Conservation (phyloP, 192 early-diverging fungal genomes). For the Entophlyctis helioformis region DNA sequence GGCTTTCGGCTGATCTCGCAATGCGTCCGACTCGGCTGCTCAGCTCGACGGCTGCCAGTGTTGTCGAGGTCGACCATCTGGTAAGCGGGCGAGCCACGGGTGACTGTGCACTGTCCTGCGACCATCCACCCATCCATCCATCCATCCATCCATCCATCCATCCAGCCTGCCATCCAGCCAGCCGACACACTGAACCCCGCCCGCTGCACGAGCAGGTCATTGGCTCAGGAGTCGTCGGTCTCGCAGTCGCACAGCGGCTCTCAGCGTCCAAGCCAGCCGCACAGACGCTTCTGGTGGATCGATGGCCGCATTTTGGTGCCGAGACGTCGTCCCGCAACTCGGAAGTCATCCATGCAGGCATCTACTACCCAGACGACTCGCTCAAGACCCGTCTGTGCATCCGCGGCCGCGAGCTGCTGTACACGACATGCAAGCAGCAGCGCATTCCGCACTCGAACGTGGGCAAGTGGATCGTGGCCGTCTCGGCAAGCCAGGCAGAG, state of each 20-base stretch:
- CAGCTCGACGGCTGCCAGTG: too few species aligned
- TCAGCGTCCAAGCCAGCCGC: conserved; percentile 19
- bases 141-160: too few species aligned
- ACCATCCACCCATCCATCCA: too few species aligned
- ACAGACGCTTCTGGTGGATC: conserved; percentile 55
- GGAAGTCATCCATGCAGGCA: conserved; percentile 80
- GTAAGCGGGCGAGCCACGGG: too few species aligned
- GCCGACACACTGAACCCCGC: too few species aligned
- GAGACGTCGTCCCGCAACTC: conserved; percentile 79
- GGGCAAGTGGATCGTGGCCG: conserved; percentile 75
- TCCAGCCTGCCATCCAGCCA: too few species aligned
- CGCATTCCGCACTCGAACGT: conserved; percentile 36
- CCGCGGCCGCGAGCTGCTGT: conserved; percentile 58
- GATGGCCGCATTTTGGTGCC: conserved; percentile 45
- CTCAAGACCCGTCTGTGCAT: conserved; percentile 70
- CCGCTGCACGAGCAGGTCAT: too few species aligned
- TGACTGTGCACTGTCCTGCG: too few species aligned
- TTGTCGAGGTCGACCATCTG: too few species aligned
- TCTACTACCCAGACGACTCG: conserved; percentile 66
- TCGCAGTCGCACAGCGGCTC: conserved; percentile 60
- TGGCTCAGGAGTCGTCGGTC: conserved; percentile 71
- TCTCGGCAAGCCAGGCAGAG: conserved; percentile 29
- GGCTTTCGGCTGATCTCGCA: too few species aligned
- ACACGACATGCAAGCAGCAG: conserved; percentile 41
- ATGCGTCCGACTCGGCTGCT: too few species aligned